phyloP scores from a whole-genome alignment of 2,329 filamentous ascomycete species.

The Ambrosiella beaveri region DNA sequence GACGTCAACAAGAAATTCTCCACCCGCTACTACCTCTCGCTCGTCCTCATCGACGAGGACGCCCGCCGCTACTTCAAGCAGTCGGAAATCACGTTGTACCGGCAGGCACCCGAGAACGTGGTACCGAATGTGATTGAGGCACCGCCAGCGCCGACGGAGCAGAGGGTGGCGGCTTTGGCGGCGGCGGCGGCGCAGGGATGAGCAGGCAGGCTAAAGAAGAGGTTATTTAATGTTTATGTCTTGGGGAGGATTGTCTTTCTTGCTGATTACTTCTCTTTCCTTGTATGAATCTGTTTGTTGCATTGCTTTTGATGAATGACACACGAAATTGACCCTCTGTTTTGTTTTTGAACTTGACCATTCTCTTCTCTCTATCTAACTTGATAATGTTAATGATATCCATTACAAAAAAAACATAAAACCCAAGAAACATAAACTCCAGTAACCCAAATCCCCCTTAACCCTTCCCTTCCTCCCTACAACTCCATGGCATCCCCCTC shows the following conservation, averaged over 20 bases:
- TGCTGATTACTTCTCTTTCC: background rate
- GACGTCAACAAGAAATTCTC: conserved; percentile 99
- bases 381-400: too few relatives aligned
- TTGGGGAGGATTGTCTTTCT: background rate
- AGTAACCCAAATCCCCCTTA: conserved; percentile 1
- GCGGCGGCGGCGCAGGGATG: conserved; percentile 13
- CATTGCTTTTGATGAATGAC: background rate
- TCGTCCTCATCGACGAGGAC: conserved; percentile 94
- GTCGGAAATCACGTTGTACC: conserved; percentile 91
- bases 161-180: conserved; percentile 25
- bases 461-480: conserved; percentile 14
- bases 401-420: conserved; percentile 14
- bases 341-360: too few relatives aligned
- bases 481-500: conserved; percentile 38
- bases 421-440: conserved; percentile 5
- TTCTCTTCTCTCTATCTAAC: too few relatives aligned
- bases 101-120: conserved; percentile 47
- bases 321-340: background rate
- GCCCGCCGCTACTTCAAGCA: conserved; percentile 97
- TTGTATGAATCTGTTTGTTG: background rate
- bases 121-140: conserved; percentile 14
- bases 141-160: conserved; percentile 27
- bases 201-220: conserved; percentile 1
- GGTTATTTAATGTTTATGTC: background rate
- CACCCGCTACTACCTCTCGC: conserved; percentile 87